Evolutionary conservation across 2,329 filamentous ascomycete genomes (phyloP).

Genomic region (Fusarium dimerum): DNA sequence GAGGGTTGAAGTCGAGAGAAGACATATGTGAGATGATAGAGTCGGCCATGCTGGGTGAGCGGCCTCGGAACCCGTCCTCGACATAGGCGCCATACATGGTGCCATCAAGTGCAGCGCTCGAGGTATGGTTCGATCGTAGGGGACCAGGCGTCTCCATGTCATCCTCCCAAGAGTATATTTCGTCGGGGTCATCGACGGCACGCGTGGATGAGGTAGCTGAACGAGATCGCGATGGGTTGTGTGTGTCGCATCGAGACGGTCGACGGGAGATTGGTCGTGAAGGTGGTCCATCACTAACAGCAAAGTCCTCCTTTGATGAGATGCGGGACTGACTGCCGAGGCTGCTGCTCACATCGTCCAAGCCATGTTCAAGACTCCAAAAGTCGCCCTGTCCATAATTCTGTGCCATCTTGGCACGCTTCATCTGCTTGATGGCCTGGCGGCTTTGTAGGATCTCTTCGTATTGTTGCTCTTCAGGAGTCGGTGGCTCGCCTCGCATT

Average conservation of each 20-base stretch:
- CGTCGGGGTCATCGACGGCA: slow-evolving; percentile 37
- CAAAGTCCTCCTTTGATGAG: slow-evolving; percentile 43
- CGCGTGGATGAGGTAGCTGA: slow-evolving; percentile 45
- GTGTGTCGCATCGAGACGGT: slow-evolving; percentile 44
- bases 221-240: slow-evolving; percentile 48
- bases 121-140: slow-evolving; percentile 52
- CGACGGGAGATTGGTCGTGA: slow-evolving; percentile 43
- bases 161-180: slow-evolving; percentile 44
- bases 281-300: slow-evolving; percentile 34
- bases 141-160: slow-evolving; percentile 57
- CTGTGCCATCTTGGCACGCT: slow-evolving; percentile 55
- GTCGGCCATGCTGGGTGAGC: slow-evolving; percentile 79
- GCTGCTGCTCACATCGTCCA: slow-evolving; percentile 51
- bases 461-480: slow-evolving; percentile 62
- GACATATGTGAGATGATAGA: slow-evolving; percentile 74
- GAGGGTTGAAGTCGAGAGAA: slow-evolving; percentile 59
- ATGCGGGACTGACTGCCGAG: slow-evolving; percentile 44
- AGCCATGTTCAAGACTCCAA: slow-evolving; percentile 85
- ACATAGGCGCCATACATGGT: slow-evolving; percentile 74
- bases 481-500: slow-evolving; percentile 59
- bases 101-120: slow-evolving; percentile 67
- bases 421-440: slow-evolving; percentile 57
- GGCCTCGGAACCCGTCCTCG: slow-evolving; percentile 61
- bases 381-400: slow-evolving; percentile 59
- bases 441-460: slow-evolving; percentile 60